phyloP scores from a whole-genome alignment of 1,284 basidiomycete genomes.

The Tremellales sp. region DNA sequence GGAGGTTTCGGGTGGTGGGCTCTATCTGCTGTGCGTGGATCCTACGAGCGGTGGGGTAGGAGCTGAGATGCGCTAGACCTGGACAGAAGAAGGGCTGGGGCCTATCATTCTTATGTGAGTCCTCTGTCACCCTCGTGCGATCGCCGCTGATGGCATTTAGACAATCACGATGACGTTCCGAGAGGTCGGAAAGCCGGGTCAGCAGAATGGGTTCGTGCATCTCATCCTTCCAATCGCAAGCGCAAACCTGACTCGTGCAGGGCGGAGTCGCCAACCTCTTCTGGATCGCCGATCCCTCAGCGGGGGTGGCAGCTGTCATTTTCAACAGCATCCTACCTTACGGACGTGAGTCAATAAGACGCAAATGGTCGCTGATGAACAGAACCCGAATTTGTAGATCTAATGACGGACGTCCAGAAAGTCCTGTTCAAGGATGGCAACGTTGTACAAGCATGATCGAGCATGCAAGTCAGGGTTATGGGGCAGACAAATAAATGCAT shows the following conservation, averaged over 20 bases:
- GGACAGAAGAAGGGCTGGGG: slow-evolving; percentile 21
- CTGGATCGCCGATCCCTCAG: slow-evolving; percentile 20
- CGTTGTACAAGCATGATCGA: no score
- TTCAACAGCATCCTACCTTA: slow-evolving; percentile 19
- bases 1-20: slow-evolving; percentile 1
- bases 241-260: slow-evolving; percentile 1
- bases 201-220: slow-evolving; percentile 17
- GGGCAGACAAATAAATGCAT: background rate
- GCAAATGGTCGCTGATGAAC: background rate
- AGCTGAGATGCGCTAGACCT: slow-evolving; percentile 1
- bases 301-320: slow-evolving; percentile 13
- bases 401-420: background rate
- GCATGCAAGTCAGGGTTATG: no score
- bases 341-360: slow-evolving; percentile 5
- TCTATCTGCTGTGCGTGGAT: slow-evolving; percentile 14
- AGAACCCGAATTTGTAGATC: background rate
- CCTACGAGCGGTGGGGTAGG: background rate
- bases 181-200: slow-evolving; percentile 14
- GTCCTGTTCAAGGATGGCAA: background rate
- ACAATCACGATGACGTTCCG: slow-evolving; percentile 20
- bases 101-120: slow-evolving; percentile 19
- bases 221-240: background rate
- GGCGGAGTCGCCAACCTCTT: slow-evolving; percentile 21
- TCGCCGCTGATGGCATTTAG: slow-evolving; percentile 2
- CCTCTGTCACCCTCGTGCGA: background rate